Conservation (phyloP, 2,329 filamentous ascomycete species). For the Aspergillus fijiensis region DNA sequence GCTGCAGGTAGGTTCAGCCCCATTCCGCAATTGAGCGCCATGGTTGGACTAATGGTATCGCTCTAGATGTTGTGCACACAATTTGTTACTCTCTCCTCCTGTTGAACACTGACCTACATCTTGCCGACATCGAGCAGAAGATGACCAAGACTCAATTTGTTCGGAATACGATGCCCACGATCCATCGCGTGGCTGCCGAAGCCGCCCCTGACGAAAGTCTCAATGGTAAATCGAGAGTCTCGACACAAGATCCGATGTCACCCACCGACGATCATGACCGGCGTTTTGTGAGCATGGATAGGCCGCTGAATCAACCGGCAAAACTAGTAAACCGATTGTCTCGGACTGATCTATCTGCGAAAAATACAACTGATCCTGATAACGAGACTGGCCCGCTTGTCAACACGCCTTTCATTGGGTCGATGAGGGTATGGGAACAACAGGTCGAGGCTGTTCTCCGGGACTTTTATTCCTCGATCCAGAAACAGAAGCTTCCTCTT, state of each 20-base stretch:
- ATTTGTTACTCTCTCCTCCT: conserved; percentile 95
- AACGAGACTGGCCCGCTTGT: conserved; percentile 66
- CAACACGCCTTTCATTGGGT: conserved; percentile 71
- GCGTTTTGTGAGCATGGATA: conserved; percentile 20
- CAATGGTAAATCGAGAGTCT: conserved; percentile 38
- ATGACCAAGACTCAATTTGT: conserved; percentile 96
- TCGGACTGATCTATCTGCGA: conserved; percentile 28
- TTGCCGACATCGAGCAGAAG: conserved; percentile 92
- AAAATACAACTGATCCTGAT: conserved; percentile 32
- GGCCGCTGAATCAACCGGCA: conserved; percentile 19
- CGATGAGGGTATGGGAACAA: conserved; percentile 77
- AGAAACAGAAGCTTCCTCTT: conserved; percentile 79
- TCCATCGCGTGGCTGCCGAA: conserved; percentile 73
- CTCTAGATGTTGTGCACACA: conserved; percentile 84
- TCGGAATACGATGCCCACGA: conserved; percentile 92
- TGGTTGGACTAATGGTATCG: conserved; percentile 23
- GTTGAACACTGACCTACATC: conserved; percentile 90
- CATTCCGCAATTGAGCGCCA: not conserved
- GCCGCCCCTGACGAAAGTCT: conserved; percentile 68
- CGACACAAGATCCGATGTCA: conserved; percentile 43
- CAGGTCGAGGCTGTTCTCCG: conserved; percentile 91
- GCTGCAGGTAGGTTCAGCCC: conserved; percentile 62
- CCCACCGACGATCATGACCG: conserved; percentile 20
- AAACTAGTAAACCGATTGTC: conserved; percentile 27
- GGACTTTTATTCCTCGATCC: conserved; percentile 86